Evolutionary conservation across 2,329 filamentous ascomycete genomes (phyloP).

Genomic region (Fusarium secorum): DNA sequence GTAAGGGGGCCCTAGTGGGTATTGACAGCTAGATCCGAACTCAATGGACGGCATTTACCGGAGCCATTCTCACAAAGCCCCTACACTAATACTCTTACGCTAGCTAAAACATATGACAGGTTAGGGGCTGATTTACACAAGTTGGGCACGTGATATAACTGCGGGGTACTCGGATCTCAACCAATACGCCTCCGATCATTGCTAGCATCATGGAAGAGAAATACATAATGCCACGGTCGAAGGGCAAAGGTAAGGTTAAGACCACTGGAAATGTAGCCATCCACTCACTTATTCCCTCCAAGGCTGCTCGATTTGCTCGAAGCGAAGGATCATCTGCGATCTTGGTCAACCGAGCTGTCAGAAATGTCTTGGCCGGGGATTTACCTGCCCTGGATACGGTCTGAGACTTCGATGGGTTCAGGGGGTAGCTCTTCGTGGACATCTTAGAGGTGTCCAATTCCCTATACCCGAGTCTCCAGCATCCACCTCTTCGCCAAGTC

Average conservation of each 20-base stretch:
- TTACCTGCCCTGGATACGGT: fast-evolving
- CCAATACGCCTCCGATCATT: fast-evolving
- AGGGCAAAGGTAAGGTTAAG: fast-evolving
- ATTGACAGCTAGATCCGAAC: too few species aligned
- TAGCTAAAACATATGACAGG: too few species aligned
- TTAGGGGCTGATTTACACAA: too few species aligned
- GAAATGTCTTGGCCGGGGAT: not conserved
- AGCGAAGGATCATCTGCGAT: not conserved
- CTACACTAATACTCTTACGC: too few species aligned
- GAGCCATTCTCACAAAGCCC: too few species aligned
- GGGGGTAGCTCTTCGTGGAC: not conserved
- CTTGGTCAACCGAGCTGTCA: not conserved
- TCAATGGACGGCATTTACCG: too few species aligned
- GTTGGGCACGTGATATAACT: not conserved
- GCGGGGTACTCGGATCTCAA: not conserved
- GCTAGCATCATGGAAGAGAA: fast-evolving
- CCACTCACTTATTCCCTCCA: fast-evolving
- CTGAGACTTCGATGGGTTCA: not conserved
- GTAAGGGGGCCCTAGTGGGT: too few species aligned
- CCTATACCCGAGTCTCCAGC: fast-evolving
- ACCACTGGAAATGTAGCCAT: fast-evolving
- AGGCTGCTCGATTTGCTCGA: fast-evolving
- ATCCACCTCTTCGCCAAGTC: fast-evolving
- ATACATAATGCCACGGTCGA: fast-evolving
- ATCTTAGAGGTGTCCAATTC: fast-evolving